phyloP scores from a whole-genome alignment of 2,329 filamentous ascomycete species.

The Monosporascus sp. region DNA sequence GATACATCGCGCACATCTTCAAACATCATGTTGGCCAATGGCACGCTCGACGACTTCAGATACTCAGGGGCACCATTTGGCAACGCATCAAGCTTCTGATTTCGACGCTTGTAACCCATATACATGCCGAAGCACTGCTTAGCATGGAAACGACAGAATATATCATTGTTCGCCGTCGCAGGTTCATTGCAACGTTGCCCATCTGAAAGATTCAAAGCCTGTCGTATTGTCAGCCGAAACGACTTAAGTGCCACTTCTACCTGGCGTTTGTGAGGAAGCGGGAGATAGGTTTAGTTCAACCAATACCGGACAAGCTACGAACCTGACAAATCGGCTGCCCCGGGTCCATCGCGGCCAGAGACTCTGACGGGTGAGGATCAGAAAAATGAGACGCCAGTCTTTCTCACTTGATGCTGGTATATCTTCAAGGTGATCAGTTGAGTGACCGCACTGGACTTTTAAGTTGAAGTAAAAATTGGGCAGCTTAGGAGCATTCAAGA shows the following conservation, averaged over 20 bases:
- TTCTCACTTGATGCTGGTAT: no score
- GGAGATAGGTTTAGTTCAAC: no score
- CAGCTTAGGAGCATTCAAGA: no score
- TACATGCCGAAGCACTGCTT: constrained; percentile 41
- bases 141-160: constrained; percentile 38
- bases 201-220: constrained; percentile 32
- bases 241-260: no score
- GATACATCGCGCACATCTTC: constrained; percentile 31
- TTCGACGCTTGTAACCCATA: constrained; percentile 44
- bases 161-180: constrained; percentile 34
- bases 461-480: no score
- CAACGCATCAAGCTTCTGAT: constrained; percentile 36
- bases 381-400: no score
- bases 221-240: not conserved
- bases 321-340: not conserved
- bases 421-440: no score
- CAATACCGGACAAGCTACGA: not conserved
- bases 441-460: no score
- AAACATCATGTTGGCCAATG: constrained; percentile 37
- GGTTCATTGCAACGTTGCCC: constrained; percentile 27
- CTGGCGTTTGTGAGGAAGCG: no score
- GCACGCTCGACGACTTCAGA: constrained; percentile 27
- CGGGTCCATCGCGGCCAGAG: not conserved
- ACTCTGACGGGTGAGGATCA: no score
- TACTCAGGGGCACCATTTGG: constrained; percentile 30